Percentiles rank a stretch among this genome's conserved stretches.
These are phyloP conservation scores for Crithidia bombi DNA, from an alignment of 208 protist genomes.

Conservation along the genomic window DNA sequence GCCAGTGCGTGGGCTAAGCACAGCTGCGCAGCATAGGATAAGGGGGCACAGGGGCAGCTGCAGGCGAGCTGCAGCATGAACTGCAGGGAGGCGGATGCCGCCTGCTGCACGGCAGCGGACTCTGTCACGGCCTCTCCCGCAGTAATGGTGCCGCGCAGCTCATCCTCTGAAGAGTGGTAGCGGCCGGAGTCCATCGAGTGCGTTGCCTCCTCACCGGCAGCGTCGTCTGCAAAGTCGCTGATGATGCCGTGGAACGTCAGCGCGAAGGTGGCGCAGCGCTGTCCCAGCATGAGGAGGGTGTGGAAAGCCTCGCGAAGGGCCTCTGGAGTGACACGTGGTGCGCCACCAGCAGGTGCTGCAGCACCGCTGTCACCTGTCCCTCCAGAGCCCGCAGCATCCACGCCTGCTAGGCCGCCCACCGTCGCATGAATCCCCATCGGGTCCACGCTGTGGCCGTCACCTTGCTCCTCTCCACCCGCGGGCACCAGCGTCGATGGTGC, in stretches of 20 bases:
- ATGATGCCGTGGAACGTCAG: slow-evolving; percentile 32
- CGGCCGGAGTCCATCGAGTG: neutral
- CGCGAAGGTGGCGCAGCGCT: slow-evolving; percentile 35
- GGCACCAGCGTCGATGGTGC: no score
- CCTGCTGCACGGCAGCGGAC: slow-evolving; percentile 30
- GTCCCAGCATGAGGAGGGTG: slow-evolving; percentile 33
- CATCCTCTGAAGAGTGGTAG: slow-evolving; percentile 11
- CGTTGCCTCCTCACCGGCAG: neutral
- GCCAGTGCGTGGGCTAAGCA: slow-evolving; percentile 57
- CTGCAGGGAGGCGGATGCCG: slow-evolving; percentile 48
- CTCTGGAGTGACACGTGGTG: slow-evolving; percentile 10
- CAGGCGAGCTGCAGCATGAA: slow-evolving; percentile 63
- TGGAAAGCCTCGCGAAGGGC: slow-evolving; percentile 37
- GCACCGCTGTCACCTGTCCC: neutral
- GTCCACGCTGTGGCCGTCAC: neutral
- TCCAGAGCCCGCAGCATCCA: neutral
- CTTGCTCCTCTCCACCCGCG: neutral
- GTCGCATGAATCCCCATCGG: neutral
- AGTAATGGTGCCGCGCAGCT: neutral
- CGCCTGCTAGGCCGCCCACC: neutral
- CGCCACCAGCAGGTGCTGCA: slow-evolving; percentile 5
- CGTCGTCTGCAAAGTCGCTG: neutral
- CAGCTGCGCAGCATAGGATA: slow-evolving; percentile 64
- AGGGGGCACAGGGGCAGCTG: slow-evolving; percentile 67
- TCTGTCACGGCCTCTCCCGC: neutral